Evolutionary conservation across 768 basidiomycete genomes (phyloP).

Genomic region (Mycena rosella): DNA sequence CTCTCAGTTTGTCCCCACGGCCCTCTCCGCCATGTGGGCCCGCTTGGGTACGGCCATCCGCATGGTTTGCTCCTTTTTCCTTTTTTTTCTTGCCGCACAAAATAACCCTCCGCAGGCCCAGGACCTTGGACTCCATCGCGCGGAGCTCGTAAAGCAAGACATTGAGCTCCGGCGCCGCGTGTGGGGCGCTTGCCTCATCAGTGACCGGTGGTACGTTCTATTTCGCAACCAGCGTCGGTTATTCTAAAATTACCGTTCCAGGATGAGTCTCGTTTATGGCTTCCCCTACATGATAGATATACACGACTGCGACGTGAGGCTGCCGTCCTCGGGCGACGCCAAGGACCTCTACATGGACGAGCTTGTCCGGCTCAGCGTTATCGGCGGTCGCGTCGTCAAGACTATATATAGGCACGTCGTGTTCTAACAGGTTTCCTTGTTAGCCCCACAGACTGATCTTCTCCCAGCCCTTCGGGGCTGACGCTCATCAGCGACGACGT

Average conservation of each 20-base stretch:
- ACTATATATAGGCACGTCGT: constrained; percentile 85
- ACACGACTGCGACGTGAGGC: constrained; percentile 93
- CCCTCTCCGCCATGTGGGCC: constrained; percentile 88
- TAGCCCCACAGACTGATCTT: constrained; percentile 25
- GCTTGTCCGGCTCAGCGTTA: constrained; percentile 90
- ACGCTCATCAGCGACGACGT: constrained; percentile 87
- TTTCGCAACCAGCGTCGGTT: constrained; percentile 11
- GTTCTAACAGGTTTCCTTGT: constrained; percentile 22
- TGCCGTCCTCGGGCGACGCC: constrained; percentile 90
- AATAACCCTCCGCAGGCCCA: constrained; percentile 74
- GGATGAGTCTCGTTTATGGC: constrained; percentile 91
- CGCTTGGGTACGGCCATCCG: constrained; percentile 90
- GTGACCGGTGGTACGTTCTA: constrained; percentile 85
- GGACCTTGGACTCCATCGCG: constrained; percentile 94
- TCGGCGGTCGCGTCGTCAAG: constrained; percentile 93
- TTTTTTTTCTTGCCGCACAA: background rate
- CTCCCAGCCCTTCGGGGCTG: constrained; percentile 84
- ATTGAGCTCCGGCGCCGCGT: constrained; percentile 90
- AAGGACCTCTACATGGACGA: constrained; percentile 89
- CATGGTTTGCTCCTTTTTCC: constrained; percentile 70
- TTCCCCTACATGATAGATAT: constrained; percentile 98
- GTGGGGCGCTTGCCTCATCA: constrained; percentile 96
- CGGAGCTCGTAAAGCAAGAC: constrained; percentile 86
- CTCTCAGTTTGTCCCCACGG: constrained; percentile 88
- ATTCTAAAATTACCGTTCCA: constrained; percentile 43